Base-by-base conservation (phyloP, 2,329 filamentous ascomycete species). In the Alternaria sp. region DNA sequence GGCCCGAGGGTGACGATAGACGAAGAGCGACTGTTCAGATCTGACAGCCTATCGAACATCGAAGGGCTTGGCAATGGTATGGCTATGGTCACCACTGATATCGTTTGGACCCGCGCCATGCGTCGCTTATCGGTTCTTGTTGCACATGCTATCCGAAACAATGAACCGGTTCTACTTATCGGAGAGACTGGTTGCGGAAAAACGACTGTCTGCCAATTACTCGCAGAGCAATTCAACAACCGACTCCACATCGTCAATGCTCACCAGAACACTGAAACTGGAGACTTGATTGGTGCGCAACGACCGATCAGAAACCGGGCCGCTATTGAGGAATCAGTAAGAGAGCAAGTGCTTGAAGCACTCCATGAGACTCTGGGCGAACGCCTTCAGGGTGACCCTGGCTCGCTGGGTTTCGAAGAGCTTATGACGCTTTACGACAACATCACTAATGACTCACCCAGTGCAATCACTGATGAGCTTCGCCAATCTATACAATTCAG, bases 131-230 rank as follows among this genome's bases (percentile, higher is more conserved):
- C 95, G 75, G 89, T 96, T 7, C 85, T 99, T 12, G 93, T 99
- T n/a, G 89, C 91, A 6, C 87, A 92, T 71, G 96, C 96, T 1
- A 84, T 99, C 62, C 87, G 88, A 25, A 96, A 97, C 75, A 93
- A 96, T 65, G 96, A 99, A 78, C 96, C 96, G 1, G 93, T 99
- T 4, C 85, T 99, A 19, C 85, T 99, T 6, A 93, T 99, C 12
- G 96, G 96, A 65, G 96, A 99, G 78, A 99, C 96, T 17, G 96
- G 96, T 6, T 98, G 95, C 74, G 96, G 96, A 64, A 99, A 99
- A 82, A 99, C 96, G 0, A 97, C 95, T 3, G 92, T 99, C 7
- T 96, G 93, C 70, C 96, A 99, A 78, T 87, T 97, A 76, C 86
- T 98, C 57, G 93, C 96, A 4, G 91, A 97, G 73, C 91, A 92